Evolutionary conservation across 139 green algal species (phyloP), one percentile per base, ranked within the genome.

Genomic region (Mesotaenium endlicherianum): DNA sequence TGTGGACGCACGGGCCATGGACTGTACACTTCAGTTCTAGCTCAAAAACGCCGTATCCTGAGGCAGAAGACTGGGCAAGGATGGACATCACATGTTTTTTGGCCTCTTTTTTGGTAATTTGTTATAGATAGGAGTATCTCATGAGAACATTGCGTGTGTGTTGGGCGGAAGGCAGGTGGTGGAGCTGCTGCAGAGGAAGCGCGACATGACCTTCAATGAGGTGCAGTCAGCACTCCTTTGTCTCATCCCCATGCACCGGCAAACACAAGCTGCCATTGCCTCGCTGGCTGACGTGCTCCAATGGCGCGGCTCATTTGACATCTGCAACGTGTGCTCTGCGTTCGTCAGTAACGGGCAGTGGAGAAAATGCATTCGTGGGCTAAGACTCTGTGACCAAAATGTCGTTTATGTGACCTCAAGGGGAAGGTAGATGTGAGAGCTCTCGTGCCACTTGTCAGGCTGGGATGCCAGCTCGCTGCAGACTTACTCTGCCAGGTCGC

Each of bases 181-280:
- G n/a, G 85, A 89, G 36, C 26, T 69, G 26, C 84, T 89, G 20
- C 89, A 81, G 72, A 42, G 17, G 16, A 91, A 91, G 11, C 83
- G 83, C 3, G 83, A 89, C 84, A 89, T 89, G 83, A 70, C 84
- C 44, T 84, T 89, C 20, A 91, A 90, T 34, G 83, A 89, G 84
- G 82, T 87, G 55, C 42, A 43, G 20, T 76, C 1, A 77, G 36
- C 1, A 36, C 64, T 26, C 0, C 64, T 14, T 17, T 44, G 4
- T 39, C 38, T 49, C 8, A 14, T 39, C 14, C n/a, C 50, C 50
- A 30, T 74, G n/a, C 40, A 3, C n/a, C 40, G 42, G 4, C 34
- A n/a, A 17, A 71, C 1, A n/a, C 14, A 8, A n/a, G 30, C 8
- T 74, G 31, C 72, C 0, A 31, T 26, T 80, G n/a, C 50, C 41